Evolutionary conservation across 2,329 filamentous ascomycete genomes (phyloP).

Genomic region (Beauveria varroae): DNA sequence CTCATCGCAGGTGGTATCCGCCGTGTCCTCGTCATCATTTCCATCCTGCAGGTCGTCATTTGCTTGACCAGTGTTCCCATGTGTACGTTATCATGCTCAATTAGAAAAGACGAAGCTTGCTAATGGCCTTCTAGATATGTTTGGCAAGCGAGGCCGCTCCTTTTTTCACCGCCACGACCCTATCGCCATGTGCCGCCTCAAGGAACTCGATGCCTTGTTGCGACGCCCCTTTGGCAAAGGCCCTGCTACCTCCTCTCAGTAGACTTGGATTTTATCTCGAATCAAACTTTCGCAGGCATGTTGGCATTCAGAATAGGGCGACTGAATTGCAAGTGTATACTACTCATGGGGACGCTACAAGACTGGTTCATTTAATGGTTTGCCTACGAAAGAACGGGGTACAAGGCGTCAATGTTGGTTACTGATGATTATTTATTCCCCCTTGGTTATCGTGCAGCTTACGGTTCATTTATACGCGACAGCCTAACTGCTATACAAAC

Average conservation of each 20-base stretch:
- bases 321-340: background rate
- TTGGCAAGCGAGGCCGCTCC: conserved; percentile 68
- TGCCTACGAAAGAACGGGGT: background rate
- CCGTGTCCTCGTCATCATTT: conserved; percentile 58
- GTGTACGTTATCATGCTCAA: conserved; percentile 50
- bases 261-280: background rate
- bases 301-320: background rate
- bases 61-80: conserved; percentile 69
- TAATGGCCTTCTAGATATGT: conserved; percentile 51
- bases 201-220: conserved; percentile 15
- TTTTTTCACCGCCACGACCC: conserved; percentile 73
- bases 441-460: background rate
- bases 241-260: background rate
- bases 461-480: background rate
- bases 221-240: background rate
- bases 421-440: background rate
- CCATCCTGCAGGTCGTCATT: conserved; percentile 68
- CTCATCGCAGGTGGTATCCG: conserved; percentile 54
- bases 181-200: conserved; percentile 32
- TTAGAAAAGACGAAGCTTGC: background rate
- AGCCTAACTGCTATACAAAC: background rate
- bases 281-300: background rate
- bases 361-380: background rate
- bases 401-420: conserved; percentile 1
- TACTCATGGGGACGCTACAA: background rate